These are phyloP conservation scores for Xylaria sp. DNA, from an alignment of 2,329 filamentous ascomycete genomes.

Conservation along the genomic window DNA sequence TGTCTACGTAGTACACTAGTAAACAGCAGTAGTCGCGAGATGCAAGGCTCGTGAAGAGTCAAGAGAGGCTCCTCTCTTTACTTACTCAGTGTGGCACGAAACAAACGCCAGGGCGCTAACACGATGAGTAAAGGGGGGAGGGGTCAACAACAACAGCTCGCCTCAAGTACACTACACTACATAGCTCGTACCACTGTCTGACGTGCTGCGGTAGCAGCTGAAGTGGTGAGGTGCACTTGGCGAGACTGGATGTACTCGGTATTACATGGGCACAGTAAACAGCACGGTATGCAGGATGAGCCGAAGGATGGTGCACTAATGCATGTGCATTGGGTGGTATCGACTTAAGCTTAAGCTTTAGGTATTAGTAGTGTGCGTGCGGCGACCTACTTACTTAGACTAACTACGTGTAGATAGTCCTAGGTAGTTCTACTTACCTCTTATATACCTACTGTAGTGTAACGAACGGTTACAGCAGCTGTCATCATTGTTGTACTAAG, in stretches of 20 bases:
- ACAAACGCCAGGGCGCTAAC: constrained; percentile 22
- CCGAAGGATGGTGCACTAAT: constrained; percentile 8
- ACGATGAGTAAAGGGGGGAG: constrained; percentile 30
- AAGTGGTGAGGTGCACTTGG: too few species aligned
- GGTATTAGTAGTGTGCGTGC: not conserved
- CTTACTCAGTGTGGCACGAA: not conserved
- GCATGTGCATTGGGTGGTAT: constrained; percentile 2
- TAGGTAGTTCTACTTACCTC: too few species aligned
- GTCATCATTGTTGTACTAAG: too few species aligned
- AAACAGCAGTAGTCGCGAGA: not conserved
- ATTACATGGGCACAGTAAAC: not conserved
- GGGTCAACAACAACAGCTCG: not conserved
- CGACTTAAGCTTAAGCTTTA: constrained; percentile 15
- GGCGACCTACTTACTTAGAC: too few species aligned
- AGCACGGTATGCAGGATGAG: not conserved
- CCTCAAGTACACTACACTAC: not conserved
- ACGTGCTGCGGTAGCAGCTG: not conserved
- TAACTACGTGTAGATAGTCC: too few species aligned
- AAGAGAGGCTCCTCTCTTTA: constrained; percentile 14
- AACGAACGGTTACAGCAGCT: too few species aligned
- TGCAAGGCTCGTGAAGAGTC: constrained; percentile 31
- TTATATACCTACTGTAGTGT: too few species aligned
- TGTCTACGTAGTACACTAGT: too few species aligned
- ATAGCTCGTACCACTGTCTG: constrained; percentile 24
- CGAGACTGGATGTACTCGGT: not conserved